Base-by-base conservation (phyloP, 2,329 filamentous ascomycete species). In the Neopestalotiopsis sp. region DNA sequence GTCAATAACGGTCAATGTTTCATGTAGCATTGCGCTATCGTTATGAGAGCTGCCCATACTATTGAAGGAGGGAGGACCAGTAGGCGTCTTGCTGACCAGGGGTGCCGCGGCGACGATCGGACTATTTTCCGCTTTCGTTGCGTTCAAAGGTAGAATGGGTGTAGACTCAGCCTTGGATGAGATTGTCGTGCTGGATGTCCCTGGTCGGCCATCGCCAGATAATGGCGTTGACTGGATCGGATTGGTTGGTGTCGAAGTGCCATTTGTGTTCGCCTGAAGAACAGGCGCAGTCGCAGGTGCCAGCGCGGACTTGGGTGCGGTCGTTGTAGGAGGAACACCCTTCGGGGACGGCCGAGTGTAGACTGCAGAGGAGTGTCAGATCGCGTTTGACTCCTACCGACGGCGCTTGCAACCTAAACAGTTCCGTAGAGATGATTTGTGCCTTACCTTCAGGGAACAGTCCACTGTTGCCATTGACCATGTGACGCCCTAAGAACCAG, bases 1-100 rank as follows among this genome's bases (percentile, higher is more conserved):
- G 79, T 98, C 92, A 75, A 98, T 98, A 69, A 98, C 95, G 76
- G 94, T 97, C 65, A 98, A 83, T 0, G 95, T 98, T 79, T 98
- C 95, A 78, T 95, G 94, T 85, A 98, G 92, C 64, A 98, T 95
- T 57, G 76, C 78, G 70, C 82, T 87, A 65, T 88, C 83, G 74
- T 90, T 84, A 70, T 83, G 83, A n/a, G 73, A 73, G 61, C 82
- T 79, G 65, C 77, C 75, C 14, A 81, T 69, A 74, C 79, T 79
- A 45, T 76, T 72, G 56, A 58, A 67, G 10, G 34, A 20, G 30
- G 65, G 12, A 28, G 56, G 65, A 20, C 65, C 56, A 5, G 53
- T 42, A 40, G 34, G 32, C 12, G 17, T 67, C 66, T 74, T 80
- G 68, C 70, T 77, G 9, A 75, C 69, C 17, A 75, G 71, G 9